Conservation (phyloP, 352 stramenopile genomes). For the Globisporangium viniferum region DNA sequence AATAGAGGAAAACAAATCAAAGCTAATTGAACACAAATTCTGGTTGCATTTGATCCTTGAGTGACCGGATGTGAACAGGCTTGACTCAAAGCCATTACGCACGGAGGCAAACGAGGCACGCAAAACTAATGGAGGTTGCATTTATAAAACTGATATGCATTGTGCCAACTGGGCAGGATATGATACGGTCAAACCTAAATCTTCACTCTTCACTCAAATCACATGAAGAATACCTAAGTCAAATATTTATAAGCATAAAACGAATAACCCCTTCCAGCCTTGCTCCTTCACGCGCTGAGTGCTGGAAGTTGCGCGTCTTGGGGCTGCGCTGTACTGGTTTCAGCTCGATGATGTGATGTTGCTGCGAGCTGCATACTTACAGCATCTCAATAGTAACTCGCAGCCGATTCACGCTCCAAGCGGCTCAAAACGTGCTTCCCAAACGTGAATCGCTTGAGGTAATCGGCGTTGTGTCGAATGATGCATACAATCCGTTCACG, state of each 20-base stretch:
- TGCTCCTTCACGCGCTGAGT: not conserved
- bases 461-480: slow-evolving; percentile 87
- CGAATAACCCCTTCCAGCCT: not conserved
- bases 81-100: too few species aligned
- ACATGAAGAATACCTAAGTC: slow-evolving; percentile 9
- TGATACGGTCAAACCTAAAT: slow-evolving; percentile 11
- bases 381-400: slow-evolving; percentile 22
- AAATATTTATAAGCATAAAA: slow-evolving; percentile 12
- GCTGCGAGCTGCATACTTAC: slow-evolving; percentile 1
- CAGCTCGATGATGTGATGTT: not conserved
- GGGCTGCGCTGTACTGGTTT: not conserved
- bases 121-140: not conserved
- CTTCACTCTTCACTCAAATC: slow-evolving; percentile 8
- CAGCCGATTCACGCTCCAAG: slow-evolving; percentile 45
- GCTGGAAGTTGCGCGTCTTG: not conserved
- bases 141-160: not conserved
- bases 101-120: not conserved
- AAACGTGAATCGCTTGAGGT: slow-evolving; percentile 91
- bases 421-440: slow-evolving; percentile 91
- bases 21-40: not conserved
- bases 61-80: not conserved
- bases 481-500: slow-evolving; percentile 88
- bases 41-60: not conserved
- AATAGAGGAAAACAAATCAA: not conserved
- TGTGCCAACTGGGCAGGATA: not conserved